phyloP scores from a whole-genome alignment of 192 early-diverging fungal species.

The Linnemannia elongata region DNA sequence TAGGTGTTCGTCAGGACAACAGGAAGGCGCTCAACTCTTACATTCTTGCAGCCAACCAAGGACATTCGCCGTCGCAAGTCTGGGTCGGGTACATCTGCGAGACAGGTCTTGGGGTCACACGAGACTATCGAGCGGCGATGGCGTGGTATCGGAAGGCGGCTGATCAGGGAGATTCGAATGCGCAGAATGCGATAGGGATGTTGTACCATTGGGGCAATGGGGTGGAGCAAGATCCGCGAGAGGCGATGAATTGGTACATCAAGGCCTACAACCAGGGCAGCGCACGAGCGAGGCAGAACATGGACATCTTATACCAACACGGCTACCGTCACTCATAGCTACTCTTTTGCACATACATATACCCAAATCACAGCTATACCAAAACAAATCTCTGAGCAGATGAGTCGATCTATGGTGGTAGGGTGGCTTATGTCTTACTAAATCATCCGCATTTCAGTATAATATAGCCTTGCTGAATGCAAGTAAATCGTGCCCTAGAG shows the following conservation, averaged over 20 bases:
- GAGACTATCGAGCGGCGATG: neutral
- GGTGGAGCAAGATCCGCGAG: neutral
- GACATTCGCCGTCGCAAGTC: neutral
- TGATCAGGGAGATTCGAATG: neutral
- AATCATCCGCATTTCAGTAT: no score
- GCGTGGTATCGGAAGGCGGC: neutral
- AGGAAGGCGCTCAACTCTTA: neutral
- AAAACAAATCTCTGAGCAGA: neutral
- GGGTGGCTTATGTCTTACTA: no score
- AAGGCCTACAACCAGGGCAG: neutral
- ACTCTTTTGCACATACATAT: no score
- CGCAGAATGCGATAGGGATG: neutral
- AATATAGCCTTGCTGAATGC: no score
- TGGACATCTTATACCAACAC: neutral
- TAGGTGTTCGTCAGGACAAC: neutral
- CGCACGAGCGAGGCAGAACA: neutral
- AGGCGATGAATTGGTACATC: neutral
- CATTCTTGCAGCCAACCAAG: neutral
- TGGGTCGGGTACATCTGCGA: neutral
- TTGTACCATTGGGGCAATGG: neutral
- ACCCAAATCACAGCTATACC: neutral
- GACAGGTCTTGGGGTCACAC: neutral
- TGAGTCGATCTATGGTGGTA: neutral
- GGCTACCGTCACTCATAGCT: neutral
- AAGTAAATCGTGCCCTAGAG: no score